Conservation (phyloP, 2,329 filamentous ascomycete species). For the Stemphylium lycopersici region DNA sequence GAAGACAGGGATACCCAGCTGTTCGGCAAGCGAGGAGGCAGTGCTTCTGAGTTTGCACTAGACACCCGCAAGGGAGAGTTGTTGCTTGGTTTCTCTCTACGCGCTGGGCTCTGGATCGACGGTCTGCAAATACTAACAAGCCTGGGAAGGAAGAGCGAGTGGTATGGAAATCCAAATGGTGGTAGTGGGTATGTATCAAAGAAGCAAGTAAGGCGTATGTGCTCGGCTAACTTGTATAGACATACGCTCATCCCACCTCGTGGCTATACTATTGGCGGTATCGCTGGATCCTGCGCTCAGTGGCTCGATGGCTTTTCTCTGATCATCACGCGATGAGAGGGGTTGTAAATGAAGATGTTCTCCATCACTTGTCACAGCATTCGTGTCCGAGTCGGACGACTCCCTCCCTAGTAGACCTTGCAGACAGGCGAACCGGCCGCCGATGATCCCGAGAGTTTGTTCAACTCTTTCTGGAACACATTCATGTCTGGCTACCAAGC, state of each 20-base stretch:
- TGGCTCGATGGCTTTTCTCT: conserved; percentile 89
- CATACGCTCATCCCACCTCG: conserved; percentile 87
- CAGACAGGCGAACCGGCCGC: too few species aligned
- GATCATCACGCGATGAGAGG: conserved; percentile 70
- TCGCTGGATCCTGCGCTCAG: conserved; percentile 78
- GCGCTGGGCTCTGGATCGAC: conserved; percentile 83
- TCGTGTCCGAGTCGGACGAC: not conserved
- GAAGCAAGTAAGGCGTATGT: conserved; percentile 11
- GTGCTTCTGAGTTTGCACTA: conserved; percentile 75
- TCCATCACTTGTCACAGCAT: not conserved
- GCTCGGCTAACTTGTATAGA: conserved; percentile 56
- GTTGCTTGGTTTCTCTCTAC: conserved; percentile 82
- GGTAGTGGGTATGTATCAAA: conserved; percentile 76
- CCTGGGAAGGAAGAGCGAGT: conserved; percentile 79
- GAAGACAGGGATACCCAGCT: conserved; percentile 84
- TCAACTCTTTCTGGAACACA: too few species aligned
- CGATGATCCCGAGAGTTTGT: too few species aligned
- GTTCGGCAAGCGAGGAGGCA: conserved; percentile 81
- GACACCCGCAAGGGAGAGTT: conserved; percentile 86
- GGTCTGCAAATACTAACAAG: conserved; percentile 90
- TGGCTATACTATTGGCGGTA: conserved; percentile 85
- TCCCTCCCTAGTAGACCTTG: too few species aligned
- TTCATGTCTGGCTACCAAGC: too few species aligned
- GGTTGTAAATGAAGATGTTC: not conserved
- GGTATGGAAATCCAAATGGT: conserved; percentile 81